Conservation (phyloP, 805 yeast species). For the Kodamaea kaohsiungensis region DNA sequence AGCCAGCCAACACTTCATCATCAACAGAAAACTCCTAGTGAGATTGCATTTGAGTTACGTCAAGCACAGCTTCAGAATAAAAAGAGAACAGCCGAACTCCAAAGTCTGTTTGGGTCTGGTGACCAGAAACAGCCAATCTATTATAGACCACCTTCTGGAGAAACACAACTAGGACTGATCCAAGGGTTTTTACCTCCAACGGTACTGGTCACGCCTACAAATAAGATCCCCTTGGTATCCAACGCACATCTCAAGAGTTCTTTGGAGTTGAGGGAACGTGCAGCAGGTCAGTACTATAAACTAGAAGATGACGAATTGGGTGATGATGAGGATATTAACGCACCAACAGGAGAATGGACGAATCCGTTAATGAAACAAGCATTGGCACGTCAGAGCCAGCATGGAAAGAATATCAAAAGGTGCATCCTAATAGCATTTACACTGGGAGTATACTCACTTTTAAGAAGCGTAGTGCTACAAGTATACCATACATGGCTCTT, state of each 20-base stretch:
- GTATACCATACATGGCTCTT: neutral
- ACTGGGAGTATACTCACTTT: neutral
- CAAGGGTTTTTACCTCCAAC: constrained; percentile 26
- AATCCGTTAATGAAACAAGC: constrained; percentile 48
- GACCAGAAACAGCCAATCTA: constrained; percentile 23
- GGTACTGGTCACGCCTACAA: constrained; percentile 4
- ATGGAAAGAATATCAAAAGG: neutral
- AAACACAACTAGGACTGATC: constrained; percentile 26
- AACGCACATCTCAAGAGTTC: neutral
- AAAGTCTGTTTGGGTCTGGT: constrained; percentile 2
- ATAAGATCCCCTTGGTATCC: constrained; percentile 1
- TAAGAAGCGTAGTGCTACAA: neutral
- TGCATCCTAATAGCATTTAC: neutral
- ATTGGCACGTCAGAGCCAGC: constrained; percentile 35
- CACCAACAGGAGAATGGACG: constrained; percentile 32
- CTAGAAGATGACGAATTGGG: constrained; percentile 9
- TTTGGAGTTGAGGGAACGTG: neutral
- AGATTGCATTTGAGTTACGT: constrained; percentile 4
- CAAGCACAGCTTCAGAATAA: constrained; percentile 4
- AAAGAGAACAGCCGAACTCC: neutral
- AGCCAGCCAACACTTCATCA: neutral
- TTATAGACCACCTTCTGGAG: constrained; percentile 32
- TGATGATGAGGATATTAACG: neutral
- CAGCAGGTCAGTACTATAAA: neutral
- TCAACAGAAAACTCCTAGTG: constrained; percentile 5